Conservation (phyloP, 2,329 filamentous ascomycete genomes). For the Cytospora piceae region DNA sequence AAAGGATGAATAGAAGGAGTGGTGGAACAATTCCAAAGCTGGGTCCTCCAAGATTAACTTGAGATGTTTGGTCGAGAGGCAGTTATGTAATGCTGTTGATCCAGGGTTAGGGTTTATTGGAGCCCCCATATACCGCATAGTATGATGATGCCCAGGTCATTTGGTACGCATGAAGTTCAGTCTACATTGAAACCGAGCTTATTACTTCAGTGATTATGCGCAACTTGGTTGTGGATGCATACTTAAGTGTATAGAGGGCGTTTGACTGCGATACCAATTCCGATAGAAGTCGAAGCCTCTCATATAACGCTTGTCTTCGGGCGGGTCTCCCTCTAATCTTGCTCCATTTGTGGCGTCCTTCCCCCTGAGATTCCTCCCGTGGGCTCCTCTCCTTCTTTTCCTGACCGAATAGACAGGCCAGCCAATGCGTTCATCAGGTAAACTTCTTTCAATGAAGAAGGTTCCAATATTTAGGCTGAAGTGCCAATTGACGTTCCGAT, state of each 20-base stretch:
- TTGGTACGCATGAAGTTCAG: too few relatives aligned
- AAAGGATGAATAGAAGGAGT: conserved; percentile 13
- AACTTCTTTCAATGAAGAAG: neutral
- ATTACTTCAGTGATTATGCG: too few relatives aligned
- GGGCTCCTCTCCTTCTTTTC: neutral
- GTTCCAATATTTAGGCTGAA: neutral
- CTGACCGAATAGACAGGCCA: neutral
- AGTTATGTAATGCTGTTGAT: neutral
- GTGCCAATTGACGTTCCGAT: neutral
- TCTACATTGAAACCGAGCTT: too few relatives aligned
- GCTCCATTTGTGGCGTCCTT: too few relatives aligned
- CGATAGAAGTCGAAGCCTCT: too few relatives aligned
- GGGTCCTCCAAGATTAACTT: neutral
- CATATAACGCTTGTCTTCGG: too few relatives aligned
- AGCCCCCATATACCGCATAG: neutral
- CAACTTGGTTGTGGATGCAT: too few relatives aligned
- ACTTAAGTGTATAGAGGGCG: too few relatives aligned
- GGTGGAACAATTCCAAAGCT: conserved; percentile 7
- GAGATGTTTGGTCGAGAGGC: neutral
- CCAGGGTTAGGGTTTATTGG: neutral
- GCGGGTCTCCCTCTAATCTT: too few relatives aligned
- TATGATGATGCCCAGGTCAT: too few relatives aligned
- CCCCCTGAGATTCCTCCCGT: too few relatives aligned
- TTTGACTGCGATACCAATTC: too few relatives aligned
- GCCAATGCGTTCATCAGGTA: neutral